Evolutionary conservation across 192 early-diverging fungal genomes (phyloP).

Genomic region (Geranomyces variabilis): DNA sequence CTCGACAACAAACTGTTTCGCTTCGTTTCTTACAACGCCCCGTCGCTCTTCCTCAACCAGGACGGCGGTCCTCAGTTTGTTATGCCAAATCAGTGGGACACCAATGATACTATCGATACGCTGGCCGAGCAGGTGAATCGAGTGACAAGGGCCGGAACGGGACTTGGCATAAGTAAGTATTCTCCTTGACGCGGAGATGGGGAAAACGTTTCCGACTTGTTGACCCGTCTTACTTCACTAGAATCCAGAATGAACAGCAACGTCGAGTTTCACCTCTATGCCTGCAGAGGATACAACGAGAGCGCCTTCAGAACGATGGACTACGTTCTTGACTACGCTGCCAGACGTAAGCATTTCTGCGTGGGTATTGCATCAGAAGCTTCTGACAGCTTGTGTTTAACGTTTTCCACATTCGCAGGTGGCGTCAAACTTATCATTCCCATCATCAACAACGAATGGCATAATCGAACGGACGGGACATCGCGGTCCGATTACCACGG

Average conservation of each 20-base stretch:
- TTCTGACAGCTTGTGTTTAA: too few relatives aligned
- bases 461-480: neutral
- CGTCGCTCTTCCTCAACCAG: slow-evolving; percentile 1
- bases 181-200: neutral
- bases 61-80: slow-evolving; percentile 1
- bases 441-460: slow-evolving; percentile 26
- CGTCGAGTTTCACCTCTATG: slow-evolving; percentile 1
- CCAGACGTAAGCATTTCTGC: neutral
- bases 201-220: neutral
- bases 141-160: neutral
- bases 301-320: slow-evolving; percentile 8
- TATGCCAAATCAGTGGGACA: slow-evolving; percentile 2
- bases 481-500: neutral
- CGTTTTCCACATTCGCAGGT: neutral
- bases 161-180: slow-evolving; percentile 15
- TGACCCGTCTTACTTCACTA: neutral
- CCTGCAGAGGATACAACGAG: slow-evolving; percentile 15
- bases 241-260: neutral
- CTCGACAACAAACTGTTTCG: slow-evolving; percentile 8
- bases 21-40: slow-evolving; percentile 12
- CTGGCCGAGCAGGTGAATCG: slow-evolving; percentile 18
- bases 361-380: too few relatives aligned
- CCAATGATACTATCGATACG: slow-evolving; percentile 2
- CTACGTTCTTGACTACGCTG: slow-evolving; percentile 13
- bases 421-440: slow-evolving; percentile 16